Base-by-base conservation (phyloP, 352 stramenopile genomes). In the Pythium aphanidermatum region DNA sequence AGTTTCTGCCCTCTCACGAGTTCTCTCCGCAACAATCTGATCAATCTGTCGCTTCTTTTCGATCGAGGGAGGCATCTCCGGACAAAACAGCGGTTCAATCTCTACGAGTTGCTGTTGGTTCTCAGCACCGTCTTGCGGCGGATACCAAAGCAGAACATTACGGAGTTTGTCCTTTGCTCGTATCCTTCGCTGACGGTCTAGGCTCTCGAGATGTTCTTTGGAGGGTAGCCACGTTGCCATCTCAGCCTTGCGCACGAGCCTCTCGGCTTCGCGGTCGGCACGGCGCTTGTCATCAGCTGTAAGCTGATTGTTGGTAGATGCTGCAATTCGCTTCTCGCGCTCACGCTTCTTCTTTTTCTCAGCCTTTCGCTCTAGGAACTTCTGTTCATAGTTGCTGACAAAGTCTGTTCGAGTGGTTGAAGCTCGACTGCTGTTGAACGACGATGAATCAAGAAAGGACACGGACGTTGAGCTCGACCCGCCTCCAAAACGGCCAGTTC, bases 141-240 rank as follows among this genome's bases (percentile, higher is more conserved):
- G 51, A 27, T 85, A 87, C 75, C 73, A 87, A 35, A 62, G 55
- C n/a, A 77, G 51, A 21, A 85, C 46, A 1, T 43, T 46, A 7
- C 63, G 40, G 59, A 87, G 71, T 0, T 52, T 54, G 40, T 79
- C 50, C 14, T 57, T 56, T 45, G 48, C 74, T 16, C 60, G 66
- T 46, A 73, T 74, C 26, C 71, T 63, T 2, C 44, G 53, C 11
- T 63, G 46, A 10, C 33, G 39, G 27, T 79, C 70, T 23, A 67
- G 46, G 2, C 56, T 59, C n/a, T 49, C 44, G 5, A 87, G 51
- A 13, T 59, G 35, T n/a, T 52, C 57, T 5, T 56, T 49, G 0
- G 62, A 56, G 0, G 68, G 63, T 16, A 87, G 42, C 75, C 72
- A 87, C 24, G 60, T 63, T 20, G 63, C 63, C 72, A 85, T 84